Conservation (phyloP, 257 asterid species). For the Nicotiana knightiana region DNA sequence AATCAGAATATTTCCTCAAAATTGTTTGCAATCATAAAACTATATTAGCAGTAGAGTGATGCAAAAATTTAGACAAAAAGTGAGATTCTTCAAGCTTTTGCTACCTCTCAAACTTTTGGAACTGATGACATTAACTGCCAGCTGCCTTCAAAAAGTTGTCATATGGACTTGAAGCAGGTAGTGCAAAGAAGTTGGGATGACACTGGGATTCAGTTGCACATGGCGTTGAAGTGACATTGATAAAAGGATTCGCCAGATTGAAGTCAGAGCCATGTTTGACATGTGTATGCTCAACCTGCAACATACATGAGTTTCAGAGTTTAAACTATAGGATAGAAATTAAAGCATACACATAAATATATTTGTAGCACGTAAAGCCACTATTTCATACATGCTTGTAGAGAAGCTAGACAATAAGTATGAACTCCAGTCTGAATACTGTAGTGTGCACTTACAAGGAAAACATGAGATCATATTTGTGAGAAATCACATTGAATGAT, state of each 20-base stretch:
- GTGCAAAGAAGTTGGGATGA: slow-evolving; percentile 30
- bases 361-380: neutral
- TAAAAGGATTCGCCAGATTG: slow-evolving; percentile 24
- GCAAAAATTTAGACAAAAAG: neutral
- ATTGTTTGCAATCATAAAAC: neutral
- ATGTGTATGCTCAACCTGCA: slow-evolving; percentile 1
- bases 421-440: neutral
- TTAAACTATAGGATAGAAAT: neutral
- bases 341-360: neutral
- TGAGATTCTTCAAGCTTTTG: slow-evolving; percentile 5
- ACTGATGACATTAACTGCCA: slow-evolving; percentile 36
- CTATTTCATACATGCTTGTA: neutral
- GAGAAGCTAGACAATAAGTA: neutral
- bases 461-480: neutral
- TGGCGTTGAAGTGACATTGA: slow-evolving; percentile 20
- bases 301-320: neutral
- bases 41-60: neutral
- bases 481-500: neutral
- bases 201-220: slow-evolving; percentile 34
- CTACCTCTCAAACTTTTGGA: neutral
- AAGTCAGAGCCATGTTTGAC: neutral
- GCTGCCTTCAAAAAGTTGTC: slow-evolving; percentile 85
- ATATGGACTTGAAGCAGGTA: slow-evolving; percentile 66
- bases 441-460: neutral
- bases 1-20: neutral